Percentiles rank a stretch among this genome's conserved stretches.
phyloP scores from a whole-genome alignment of 805 yeast genomes.

The Hanseniaspora valbyensis region DNA sequence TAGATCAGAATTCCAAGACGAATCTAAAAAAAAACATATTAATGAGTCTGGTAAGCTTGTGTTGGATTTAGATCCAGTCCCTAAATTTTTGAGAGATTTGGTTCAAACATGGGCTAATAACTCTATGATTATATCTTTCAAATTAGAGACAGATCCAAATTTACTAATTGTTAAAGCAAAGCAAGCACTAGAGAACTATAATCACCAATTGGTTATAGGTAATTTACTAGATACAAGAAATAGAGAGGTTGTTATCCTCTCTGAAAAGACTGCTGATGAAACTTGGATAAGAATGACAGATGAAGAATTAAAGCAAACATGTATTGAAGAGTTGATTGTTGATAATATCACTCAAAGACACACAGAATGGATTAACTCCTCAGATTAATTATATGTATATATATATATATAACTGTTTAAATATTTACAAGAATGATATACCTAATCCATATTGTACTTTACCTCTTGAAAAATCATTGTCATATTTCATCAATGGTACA shows the following conservation, averaged over 20 bases:
- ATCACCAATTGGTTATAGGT: slow-evolving; percentile 91
- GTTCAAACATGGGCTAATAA: slow-evolving; percentile 92
- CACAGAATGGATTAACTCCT: slow-evolving; percentile 43
- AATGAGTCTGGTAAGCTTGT: slow-evolving; percentile 51
- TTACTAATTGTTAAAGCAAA: slow-evolving; percentile 65
- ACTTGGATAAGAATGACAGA: slow-evolving; percentile 43
- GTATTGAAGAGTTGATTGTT: slow-evolving; percentile 66
- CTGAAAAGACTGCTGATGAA: slow-evolving; percentile 17
- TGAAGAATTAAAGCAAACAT: slow-evolving; percentile 30
- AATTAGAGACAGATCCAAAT: slow-evolving; percentile 73
- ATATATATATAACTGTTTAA: not conserved
- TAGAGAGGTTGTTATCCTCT: slow-evolving; percentile 74
- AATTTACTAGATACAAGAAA: slow-evolving; percentile 83
- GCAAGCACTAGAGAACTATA: slow-evolving; percentile 71
- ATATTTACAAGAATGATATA: slow-evolving; percentile 39
- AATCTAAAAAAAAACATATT: slow-evolving; percentile 22
- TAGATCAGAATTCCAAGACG: slow-evolving; percentile 39
- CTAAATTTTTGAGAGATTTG: slow-evolving; percentile 76
- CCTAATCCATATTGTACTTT: slow-evolving; percentile 64
- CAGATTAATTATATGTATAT: slow-evolving; percentile 15
- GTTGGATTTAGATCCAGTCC: slow-evolving; percentile 88
- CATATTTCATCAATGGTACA: slow-evolving; percentile 45
- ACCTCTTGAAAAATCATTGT: slow-evolving; percentile 42
- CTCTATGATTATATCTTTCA: slow-evolving; percentile 89
- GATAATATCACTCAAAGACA: slow-evolving; percentile 67